Evolutionary conservation across 75 land plant species (phyloP).

Genomic region (Selaginella tamariscina): DNA sequence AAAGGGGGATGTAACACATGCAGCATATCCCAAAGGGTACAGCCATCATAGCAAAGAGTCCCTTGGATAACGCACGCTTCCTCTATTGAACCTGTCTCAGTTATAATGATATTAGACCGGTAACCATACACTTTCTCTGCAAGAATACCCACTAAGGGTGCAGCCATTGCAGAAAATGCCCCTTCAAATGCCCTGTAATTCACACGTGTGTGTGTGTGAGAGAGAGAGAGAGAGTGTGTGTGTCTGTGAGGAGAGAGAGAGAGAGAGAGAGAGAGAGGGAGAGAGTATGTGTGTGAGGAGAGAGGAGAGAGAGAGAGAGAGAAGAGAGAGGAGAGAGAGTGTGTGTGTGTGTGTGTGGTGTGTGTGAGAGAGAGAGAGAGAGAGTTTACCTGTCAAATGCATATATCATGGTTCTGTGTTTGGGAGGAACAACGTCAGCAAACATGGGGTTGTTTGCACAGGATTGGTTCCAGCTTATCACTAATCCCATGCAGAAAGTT

Average conservation of each 20-base stretch:
- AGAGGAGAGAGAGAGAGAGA: no score
- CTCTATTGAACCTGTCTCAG: constrained; percentile 39
- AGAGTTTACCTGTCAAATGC: no score
- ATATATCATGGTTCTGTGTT: constrained; percentile 90
- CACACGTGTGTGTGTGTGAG: no score
- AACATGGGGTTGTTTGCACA: constrained; percentile 87
- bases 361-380: no score
- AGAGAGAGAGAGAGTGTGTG: no score
- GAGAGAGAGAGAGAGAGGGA: no score
- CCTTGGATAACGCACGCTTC: constrained; percentile 81
- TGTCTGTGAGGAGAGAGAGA: no score
- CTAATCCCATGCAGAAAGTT: constrained; percentile 80
- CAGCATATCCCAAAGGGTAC: constrained; percentile 85
- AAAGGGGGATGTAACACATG: constrained; percentile 61
- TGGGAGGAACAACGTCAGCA: constrained; percentile 85
- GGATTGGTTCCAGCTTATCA: constrained; percentile 87
- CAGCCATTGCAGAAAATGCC: constrained; percentile 76
- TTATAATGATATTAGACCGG: constrained; percentile 32
- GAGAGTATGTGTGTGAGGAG: no score
- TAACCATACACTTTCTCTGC: constrained; percentile 83
- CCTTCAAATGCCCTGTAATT: constrained; percentile 94
- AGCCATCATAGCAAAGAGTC: constrained; percentile 78
- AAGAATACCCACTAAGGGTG: constrained; percentile 77
- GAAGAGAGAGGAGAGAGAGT: no score
- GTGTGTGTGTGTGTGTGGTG: no score